Evolutionary conservation across 1,284 basidiomycete genomes (phyloP).

Genomic region (Termitomyces sp.): DNA sequence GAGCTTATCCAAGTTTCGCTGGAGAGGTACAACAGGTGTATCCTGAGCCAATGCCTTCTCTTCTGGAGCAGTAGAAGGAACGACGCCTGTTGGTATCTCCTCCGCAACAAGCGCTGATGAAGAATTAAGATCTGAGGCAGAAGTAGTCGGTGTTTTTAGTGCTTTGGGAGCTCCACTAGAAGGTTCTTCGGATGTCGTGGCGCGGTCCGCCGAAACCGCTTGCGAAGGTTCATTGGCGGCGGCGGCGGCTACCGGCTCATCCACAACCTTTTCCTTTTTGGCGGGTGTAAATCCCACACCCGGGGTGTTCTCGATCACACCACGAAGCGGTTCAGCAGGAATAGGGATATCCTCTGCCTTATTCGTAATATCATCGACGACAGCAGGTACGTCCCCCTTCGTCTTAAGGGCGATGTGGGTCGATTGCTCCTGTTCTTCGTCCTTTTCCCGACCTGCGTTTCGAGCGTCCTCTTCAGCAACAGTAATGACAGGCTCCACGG

Average conservation of each 20-base stretch:
- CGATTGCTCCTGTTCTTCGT: not conserved
- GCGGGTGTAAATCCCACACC: constrained; percentile 25
- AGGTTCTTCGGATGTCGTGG: not conserved
- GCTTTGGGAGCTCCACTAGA: not conserved
- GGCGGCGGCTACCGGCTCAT: not conserved
- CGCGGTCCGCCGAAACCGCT: not conserved
- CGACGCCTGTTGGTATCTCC: not conserved
- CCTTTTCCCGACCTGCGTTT: constrained; percentile 27
- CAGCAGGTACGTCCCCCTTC: not conserved
- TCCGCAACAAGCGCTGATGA: constrained; percentile 3
- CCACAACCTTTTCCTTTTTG: not conserved
- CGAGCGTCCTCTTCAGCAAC: constrained; percentile 16
- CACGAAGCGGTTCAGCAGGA: not conserved
- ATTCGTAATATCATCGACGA: not conserved
- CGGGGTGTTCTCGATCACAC: constrained; percentile 22
- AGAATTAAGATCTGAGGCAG: constrained; percentile 5
- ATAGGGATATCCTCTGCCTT: not conserved
- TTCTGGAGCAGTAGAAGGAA: not conserved
- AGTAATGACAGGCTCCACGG: not conserved
- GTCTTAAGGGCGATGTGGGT: not conserved
- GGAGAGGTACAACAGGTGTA: not conserved
- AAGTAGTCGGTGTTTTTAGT: not conserved
- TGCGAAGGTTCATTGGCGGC: not conserved
- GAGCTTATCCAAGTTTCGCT: not conserved
- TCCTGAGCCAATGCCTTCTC: not conserved